Evolutionary conservation across 306 rosid genomes (phyloP), one percentile per base, ranked within the genome.

Genomic region (Cicer pinnatifidum): DNA sequence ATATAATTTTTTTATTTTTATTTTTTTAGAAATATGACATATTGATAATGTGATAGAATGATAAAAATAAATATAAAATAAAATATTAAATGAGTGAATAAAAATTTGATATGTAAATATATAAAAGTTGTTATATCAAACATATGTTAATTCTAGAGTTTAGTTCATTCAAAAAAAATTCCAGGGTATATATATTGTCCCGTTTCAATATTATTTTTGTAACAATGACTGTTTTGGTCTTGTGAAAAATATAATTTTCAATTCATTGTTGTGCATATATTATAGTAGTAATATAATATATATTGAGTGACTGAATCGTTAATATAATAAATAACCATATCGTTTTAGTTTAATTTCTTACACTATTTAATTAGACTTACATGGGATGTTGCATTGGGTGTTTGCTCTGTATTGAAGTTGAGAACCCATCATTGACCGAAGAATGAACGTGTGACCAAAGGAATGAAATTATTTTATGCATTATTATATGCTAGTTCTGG

Each of bases 341-440:
- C 12, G 35, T n/a, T 37, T 8, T 62, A 62, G 68, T 40, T 62
- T 61, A 61, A 38, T 38, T 38, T 61, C 12, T 61, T 38, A 13
- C 47, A 38, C 46, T 62, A 28, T 62, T 37, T 62, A 17, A 17
- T 17, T 17, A 12, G 47, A 62, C 46, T 37, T 35, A 60, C 44
- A 2, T 38, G 13, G 23, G 47, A 61, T 61, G 46, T 13, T 61
- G 67, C 1, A 5, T n/a, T 62, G 47, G 1, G 8, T 57, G 15
- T 11, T 57, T 28, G 35, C 35, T 3, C 0, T 28, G 35, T 28
- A 3, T 28, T 28, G 35, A 28, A 28, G 35, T 62, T 62, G 67
- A 38, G 45, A 37, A 62, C 15, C 38, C 67, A 13, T 15, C 67
- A 38, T 61, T 13, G 67, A 62, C 66, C 6, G 7, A 35, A 3